A percentile compares a stretch with the other conserved stretches of the same genome.
Evolutionary conservation across 2,329 filamentous ascomycete genomes (phyloP).

Genomic region (Paracoccidioides brasiliensis): DNA sequence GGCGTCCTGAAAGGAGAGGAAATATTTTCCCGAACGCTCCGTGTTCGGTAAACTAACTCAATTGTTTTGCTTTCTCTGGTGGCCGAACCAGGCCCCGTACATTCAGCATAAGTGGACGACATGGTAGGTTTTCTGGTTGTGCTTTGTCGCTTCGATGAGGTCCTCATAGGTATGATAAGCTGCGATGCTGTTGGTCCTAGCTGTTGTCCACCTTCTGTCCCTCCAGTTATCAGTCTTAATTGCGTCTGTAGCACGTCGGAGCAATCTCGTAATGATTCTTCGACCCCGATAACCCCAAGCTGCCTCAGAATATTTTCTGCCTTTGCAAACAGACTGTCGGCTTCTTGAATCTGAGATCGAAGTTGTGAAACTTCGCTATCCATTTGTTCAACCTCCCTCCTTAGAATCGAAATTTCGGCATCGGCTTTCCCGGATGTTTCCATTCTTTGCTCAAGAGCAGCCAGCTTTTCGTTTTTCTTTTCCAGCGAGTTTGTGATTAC

Average conservation of each 20-base stretch:
- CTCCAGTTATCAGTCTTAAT: slow-evolving; percentile 5
- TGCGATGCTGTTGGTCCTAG: neutral
- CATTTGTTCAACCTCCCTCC: neutral
- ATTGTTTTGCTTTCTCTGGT: slow-evolving; percentile 6
- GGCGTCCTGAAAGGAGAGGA: slow-evolving; percentile 2
- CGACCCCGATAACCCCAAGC: slow-evolving; percentile 8
- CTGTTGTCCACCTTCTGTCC: neutral
- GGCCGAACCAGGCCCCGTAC: neutral
- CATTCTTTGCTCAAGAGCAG: slow-evolving; percentile 2
- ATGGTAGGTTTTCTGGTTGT: slow-evolving; percentile 1
- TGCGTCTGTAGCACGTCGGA: slow-evolving; percentile 13
- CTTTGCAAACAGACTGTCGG: neutral
- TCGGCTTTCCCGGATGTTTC: neutral
- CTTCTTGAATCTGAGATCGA: neutral
- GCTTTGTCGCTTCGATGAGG: neutral
- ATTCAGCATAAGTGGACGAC: slow-evolving; percentile 1
- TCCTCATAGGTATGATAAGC: neutral
- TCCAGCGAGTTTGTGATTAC: slow-evolving; percentile 6
- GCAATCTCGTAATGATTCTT: slow-evolving; percentile 11
- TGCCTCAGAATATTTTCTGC: slow-evolving; percentile 13
- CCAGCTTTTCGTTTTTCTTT: slow-evolving; percentile 3
- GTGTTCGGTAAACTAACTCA: slow-evolving; percentile 7
- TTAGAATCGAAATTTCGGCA: neutral
- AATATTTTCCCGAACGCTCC: slow-evolving; percentile 7
- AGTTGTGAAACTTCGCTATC: slow-evolving; percentile 1